Conservation (phyloP, 176 grass and related monocot genomes). For the Raddia guianensis region DNA sequence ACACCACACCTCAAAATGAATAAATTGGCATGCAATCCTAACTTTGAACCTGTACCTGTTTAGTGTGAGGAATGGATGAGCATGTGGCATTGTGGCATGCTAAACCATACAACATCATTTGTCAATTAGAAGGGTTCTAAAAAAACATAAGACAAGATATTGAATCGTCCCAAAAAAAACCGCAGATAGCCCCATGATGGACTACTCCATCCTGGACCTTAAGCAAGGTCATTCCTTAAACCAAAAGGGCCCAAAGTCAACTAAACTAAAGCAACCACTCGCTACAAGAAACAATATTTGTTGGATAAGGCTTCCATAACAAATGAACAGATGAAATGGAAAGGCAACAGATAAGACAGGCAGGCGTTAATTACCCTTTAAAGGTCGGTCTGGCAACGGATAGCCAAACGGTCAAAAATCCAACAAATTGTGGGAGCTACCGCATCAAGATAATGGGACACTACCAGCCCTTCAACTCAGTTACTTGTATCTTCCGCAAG, state of each 20-base stretch:
- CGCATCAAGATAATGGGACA: no score
- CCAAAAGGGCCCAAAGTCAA: neutral
- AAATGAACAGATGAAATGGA: slow-evolving; percentile 1
- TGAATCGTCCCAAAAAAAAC: neutral
- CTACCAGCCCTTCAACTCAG: no score
- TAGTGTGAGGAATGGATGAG: neutral
- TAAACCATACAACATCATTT: neutral
- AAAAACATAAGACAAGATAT: neutral
- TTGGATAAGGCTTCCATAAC: slow-evolving; percentile 4
- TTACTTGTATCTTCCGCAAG: no score
- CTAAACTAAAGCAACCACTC: slow-evolving; percentile 1
- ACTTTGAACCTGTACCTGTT: neutral
- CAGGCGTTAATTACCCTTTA: no score
- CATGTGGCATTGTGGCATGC: neutral
- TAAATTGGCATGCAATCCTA: neutral
- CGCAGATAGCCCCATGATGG: slow-evolving; percentile 6
- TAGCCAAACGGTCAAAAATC: no score
- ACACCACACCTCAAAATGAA: neutral
- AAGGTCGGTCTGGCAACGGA: no score
- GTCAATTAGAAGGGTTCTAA: neutral
- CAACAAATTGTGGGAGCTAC: no score
- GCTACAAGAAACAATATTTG: neutral
- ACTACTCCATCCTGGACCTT: neutral
- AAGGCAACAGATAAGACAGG: neutral
- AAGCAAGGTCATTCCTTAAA: neutral